Evolutionary conservation across 2,329 filamentous ascomycete species (phyloP).

Genomic region (Zymoseptoria ardabiliae): DNA sequence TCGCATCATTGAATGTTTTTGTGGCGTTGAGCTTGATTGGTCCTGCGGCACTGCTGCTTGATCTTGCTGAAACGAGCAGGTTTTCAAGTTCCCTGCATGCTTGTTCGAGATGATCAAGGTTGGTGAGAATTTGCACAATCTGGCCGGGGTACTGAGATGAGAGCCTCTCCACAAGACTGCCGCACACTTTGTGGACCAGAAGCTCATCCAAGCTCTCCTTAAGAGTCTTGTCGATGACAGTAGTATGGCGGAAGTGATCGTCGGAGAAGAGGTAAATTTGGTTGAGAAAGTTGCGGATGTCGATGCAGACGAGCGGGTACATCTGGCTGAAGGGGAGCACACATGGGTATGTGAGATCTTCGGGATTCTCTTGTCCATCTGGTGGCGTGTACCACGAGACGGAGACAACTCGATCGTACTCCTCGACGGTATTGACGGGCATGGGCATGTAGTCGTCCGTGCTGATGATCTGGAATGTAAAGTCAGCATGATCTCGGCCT

Average conservation of each 20-base stretch:
- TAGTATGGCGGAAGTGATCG: slow-evolving; percentile 87
- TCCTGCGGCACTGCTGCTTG: slow-evolving; percentile 71
- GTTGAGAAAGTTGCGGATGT: slow-evolving; percentile 94
- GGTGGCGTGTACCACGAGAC: slow-evolving; percentile 87
- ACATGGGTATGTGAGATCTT: slow-evolving; percentile 75
- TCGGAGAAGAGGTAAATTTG: slow-evolving; percentile 98
- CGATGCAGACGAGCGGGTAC: slow-evolving; percentile 97
- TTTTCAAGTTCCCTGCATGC: slow-evolving; percentile 86
- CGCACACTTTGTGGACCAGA: slow-evolving; percentile 86
- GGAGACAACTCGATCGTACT: slow-evolving; percentile 92
- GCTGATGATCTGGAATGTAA: slow-evolving; percentile 50
- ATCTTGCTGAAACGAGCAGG: slow-evolving; percentile 75
- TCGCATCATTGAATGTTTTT: slow-evolving; percentile 76
- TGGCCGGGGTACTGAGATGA: slow-evolving; percentile 92
- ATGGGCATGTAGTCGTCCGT: slow-evolving; percentile 99
- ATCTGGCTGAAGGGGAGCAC: slow-evolving; percentile 98
- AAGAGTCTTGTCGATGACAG: slow-evolving; percentile 83
- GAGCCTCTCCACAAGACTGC: slow-evolving; percentile 78
- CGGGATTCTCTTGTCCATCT: slow-evolving; percentile 57
- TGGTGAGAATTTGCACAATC: slow-evolving; percentile 97
- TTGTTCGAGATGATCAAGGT: slow-evolving; percentile 91
- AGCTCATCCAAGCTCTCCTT: slow-evolving; percentile 86
- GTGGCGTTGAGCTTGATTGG: slow-evolving; percentile 76
- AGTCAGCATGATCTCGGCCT: slow-evolving; percentile 1
- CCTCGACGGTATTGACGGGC: slow-evolving; percentile 82